Evolutionary conservation across 2,329 filamentous ascomycete genomes (phyloP).

Genomic region (Malbranchea zuffiana): DNA sequence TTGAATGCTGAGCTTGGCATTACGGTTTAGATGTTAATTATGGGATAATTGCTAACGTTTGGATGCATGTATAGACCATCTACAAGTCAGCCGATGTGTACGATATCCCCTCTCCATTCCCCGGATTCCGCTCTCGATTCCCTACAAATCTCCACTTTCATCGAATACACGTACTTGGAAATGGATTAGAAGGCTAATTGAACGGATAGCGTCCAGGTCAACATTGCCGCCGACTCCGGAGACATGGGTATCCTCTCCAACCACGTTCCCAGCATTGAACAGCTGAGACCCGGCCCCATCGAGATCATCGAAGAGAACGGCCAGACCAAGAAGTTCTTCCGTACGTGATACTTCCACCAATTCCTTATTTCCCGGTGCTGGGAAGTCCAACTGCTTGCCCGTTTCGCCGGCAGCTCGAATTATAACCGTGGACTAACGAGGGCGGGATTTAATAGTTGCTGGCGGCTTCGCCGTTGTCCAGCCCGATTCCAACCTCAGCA

Average conservation of each 20-base stretch:
- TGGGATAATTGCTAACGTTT: conserved; percentile 18
- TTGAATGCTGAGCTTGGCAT: not conserved
- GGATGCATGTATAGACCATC: conserved; percentile 43
- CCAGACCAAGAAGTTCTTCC: conserved; percentile 90
- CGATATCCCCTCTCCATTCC: conserved; percentile 25
- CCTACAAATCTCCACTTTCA: no score
- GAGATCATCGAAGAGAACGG: conserved; percentile 92
- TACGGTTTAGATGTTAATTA: not conserved
- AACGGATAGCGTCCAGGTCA: conserved; percentile 75
- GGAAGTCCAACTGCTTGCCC: not conserved
- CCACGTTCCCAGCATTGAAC: conserved; percentile 98
- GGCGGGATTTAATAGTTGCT: conserved; percentile 64
- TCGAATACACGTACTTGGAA: no score
- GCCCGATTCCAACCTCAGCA: conserved; percentile 87
- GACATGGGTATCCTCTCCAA: conserved; percentile 99
- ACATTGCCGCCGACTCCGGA: conserved; percentile 93
- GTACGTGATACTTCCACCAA: conserved; percentile 47
- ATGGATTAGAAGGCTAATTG: conserved; percentile 29
- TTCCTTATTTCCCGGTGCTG: not conserved
- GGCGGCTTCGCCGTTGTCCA: conserved; percentile 96
- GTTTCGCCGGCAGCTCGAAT: not conserved
- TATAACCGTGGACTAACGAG: no score
- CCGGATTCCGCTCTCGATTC: not conserved
- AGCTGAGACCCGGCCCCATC: conserved; percentile 91
- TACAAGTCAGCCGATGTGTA: conserved; percentile 64